These are phyloP conservation scores for Puccinia horiana DNA, from an alignment of 1,284 basidiomycete genomes.

Conservation along the genomic window DNA sequence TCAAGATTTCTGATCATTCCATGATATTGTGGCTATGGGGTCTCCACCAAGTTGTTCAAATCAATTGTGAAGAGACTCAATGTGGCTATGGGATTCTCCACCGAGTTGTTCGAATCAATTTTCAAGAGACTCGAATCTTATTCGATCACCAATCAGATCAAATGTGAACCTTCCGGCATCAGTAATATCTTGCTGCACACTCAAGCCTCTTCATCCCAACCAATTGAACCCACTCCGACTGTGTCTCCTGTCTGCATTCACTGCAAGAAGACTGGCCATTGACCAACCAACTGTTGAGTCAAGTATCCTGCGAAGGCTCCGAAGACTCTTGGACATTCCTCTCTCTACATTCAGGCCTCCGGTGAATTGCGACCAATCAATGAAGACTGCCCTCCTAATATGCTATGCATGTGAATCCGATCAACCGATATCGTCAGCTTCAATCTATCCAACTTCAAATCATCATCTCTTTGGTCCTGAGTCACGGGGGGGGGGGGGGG, in stretches of 20 bases:
- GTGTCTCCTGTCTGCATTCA: neutral
- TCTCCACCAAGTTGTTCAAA: neutral
- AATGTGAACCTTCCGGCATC: neutral
- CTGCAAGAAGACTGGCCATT: neutral
- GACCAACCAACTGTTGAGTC: neutral
- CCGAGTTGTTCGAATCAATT: neutral
- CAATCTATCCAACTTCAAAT: too few relatives aligned
- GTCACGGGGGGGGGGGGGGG: too few relatives aligned
- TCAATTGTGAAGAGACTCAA: neutral
- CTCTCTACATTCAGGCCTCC: neutral
- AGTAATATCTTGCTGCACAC: too few relatives aligned
- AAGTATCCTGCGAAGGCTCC: constrained; percentile 12
- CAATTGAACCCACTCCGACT: neutral
- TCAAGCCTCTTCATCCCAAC: neutral
- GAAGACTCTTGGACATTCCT: neutral
- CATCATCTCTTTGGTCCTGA: too few relatives aligned
- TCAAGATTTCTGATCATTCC: neutral
- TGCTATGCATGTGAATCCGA: neutral
- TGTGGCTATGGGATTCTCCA: neutral
- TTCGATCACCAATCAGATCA: neutral
- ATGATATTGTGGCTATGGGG: neutral
- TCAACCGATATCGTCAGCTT: too few relatives aligned
- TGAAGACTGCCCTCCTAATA: neutral
- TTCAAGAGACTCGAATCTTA: neutral
- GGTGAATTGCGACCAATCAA: neutral